phyloP scores from a whole-genome alignment of 305 asterid genomes.

The Fraxinus velutina region DNA sequence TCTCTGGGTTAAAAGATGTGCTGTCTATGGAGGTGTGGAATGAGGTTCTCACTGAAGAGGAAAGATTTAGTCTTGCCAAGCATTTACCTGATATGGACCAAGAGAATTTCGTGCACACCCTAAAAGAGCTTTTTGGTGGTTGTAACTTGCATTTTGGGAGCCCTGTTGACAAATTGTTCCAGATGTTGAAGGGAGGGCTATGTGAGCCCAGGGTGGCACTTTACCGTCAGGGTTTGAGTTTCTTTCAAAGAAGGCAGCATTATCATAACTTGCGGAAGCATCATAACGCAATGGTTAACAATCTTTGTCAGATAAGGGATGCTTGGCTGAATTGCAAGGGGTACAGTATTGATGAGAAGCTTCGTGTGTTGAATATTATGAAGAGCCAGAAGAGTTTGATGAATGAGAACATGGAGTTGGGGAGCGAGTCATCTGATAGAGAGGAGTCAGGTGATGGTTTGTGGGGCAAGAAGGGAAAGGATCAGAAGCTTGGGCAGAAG shows the following conservation, averaged over 20 bases:
- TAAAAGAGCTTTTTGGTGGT: conserved; percentile 79
- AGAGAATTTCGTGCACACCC: conserved; percentile 62
- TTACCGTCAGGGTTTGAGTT: conserved; percentile 79
- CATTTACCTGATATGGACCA: conserved; percentile 96
- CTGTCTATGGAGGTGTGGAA: conserved; percentile 93
- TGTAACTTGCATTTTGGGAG: conserved; percentile 79
- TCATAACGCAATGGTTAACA: conserved; percentile 73
- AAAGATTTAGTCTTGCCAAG: conserved; percentile 68
- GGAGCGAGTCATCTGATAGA: conserved; percentile 71
- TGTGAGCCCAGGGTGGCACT: conserved; percentile 96
- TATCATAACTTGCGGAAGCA: conserved; percentile 74
- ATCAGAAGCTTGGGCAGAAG: conserved; percentile 55
- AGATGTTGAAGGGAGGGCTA: conserved; percentile 86
- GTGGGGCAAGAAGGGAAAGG: conserved; percentile 74
- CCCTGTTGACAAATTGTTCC: conserved; percentile 64
- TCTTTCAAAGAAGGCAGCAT: conserved; percentile 76
- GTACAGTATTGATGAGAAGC: conserved; percentile 92
- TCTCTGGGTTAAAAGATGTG: conserved; percentile 65
- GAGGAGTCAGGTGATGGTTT: conserved; percentile 69
- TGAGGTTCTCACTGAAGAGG: conserved; percentile 80
- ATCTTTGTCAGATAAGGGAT: conserved; percentile 85
- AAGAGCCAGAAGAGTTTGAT: conserved; percentile 84
- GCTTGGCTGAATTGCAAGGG: conserved; percentile 87
- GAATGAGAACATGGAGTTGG: conserved; percentile 81
- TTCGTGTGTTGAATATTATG: conserved; percentile 81